These are phyloP conservation scores for Xylaria sp. DNA, from an alignment of 2,329 filamentous ascomycete genomes.

Conservation along the genomic window DNA sequence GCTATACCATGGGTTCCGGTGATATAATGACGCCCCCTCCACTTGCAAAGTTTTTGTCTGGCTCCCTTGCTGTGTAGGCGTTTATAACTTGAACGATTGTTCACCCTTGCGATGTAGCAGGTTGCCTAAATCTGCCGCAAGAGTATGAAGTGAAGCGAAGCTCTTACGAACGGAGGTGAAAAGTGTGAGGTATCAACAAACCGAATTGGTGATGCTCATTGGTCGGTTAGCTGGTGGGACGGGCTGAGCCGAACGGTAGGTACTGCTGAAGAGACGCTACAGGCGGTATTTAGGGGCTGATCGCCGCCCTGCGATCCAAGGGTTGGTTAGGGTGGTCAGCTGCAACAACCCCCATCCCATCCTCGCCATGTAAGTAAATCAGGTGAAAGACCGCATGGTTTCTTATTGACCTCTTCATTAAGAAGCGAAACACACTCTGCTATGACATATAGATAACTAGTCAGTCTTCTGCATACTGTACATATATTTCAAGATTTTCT, in stretches of 20 bases:
- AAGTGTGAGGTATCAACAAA: conserved; percentile 12
- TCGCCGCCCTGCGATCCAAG: background rate
- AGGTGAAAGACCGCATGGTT: background rate
- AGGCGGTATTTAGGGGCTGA: background rate
- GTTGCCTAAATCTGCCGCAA: background rate
- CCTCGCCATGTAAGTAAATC: background rate
- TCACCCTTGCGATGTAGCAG: background rate
- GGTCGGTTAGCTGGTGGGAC: background rate
- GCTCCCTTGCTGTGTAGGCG: background rate
- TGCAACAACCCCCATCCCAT: background rate
- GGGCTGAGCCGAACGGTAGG: background rate
- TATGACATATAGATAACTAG: background rate
- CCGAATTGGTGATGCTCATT: conserved; percentile 18
- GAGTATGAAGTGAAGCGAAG: background rate
- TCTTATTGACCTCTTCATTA: background rate
- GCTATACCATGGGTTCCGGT: conserved; percentile 8
- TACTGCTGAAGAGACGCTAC: background rate
- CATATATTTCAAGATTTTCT: background rate
- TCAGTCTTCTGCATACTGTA: background rate
- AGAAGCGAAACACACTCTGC: background rate
- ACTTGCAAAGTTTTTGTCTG: background rate
- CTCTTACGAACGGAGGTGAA: conserved; percentile 13
- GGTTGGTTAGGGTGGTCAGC: background rate
- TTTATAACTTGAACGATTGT: background rate
- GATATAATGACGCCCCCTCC: background rate